Conservation (phyloP, 805 yeast species). For the Candida insectalens region DNA sequence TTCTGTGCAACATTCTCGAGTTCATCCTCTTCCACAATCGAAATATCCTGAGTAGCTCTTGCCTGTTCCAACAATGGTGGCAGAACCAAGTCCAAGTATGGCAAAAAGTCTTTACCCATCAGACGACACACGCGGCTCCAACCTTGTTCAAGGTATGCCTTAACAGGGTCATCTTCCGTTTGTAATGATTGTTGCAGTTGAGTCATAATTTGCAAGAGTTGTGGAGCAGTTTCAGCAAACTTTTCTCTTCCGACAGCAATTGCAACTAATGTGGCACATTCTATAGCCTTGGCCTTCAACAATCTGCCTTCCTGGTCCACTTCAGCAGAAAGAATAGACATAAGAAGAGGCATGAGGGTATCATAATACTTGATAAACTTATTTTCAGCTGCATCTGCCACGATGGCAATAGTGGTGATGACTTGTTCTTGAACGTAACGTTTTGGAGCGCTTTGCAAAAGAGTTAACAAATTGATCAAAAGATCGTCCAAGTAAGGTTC, state of each 20-base stretch:
- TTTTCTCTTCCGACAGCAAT: slow-evolving; percentile 91
- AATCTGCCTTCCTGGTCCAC: slow-evolving; percentile 61
- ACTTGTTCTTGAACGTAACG: slow-evolving; percentile 96
- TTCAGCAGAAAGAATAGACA: slow-evolving; percentile 71
- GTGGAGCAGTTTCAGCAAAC: slow-evolving; percentile 65
- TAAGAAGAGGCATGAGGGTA: slow-evolving; percentile 81
- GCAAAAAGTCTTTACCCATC: slow-evolving; percentile 77
- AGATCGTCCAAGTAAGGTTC: slow-evolving; percentile 90
- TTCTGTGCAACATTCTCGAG: slow-evolving; percentile 70
- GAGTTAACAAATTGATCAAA: slow-evolving; percentile 59
- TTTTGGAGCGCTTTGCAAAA: slow-evolving; percentile 71
- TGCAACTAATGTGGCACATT: slow-evolving; percentile 91
- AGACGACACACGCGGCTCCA: slow-evolving; percentile 93
- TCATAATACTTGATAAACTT: slow-evolving; percentile 88
- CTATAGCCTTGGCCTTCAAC: slow-evolving; percentile 87
- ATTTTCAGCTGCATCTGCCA: slow-evolving; percentile 91
- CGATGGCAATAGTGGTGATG: slow-evolving; percentile 89
- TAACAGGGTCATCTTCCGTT: slow-evolving; percentile 82
- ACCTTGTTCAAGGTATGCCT: slow-evolving; percentile 80
- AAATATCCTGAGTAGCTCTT: slow-evolving; percentile 80
- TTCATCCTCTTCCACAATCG: slow-evolving; percentile 83
- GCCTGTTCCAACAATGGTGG: slow-evolving; percentile 87
- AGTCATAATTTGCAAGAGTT: slow-evolving; percentile 62
- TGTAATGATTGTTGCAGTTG: slow-evolving; percentile 47
- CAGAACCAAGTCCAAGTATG: slow-evolving; percentile 72